A percentile compares a stretch with the other conserved stretches of the same genome.
Evolutionary conservation across 2,329 filamentous ascomycete species (phyloP).

Genomic region (Ophidiomyces ophidiicola): DNA sequence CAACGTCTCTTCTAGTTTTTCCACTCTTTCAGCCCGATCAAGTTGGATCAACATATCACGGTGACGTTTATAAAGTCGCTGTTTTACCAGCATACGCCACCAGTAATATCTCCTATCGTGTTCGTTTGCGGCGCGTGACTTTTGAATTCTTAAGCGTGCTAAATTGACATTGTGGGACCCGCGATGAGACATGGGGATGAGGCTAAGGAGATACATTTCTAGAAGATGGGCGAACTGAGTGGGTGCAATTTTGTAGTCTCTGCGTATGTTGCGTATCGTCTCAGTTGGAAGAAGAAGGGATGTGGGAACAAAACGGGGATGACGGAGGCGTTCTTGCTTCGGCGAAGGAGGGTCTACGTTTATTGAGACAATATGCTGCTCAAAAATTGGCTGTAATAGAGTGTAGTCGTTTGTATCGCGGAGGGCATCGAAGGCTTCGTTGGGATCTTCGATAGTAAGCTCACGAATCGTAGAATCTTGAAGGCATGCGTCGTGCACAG

Average conservation of each 20-base stretch:
- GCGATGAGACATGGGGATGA: constrained; percentile 41
- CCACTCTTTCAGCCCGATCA: constrained; percentile 43
- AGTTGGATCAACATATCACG: constrained; percentile 48
- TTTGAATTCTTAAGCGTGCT: constrained; percentile 39
- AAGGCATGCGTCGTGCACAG: constrained; percentile 60
- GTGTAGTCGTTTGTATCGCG: constrained; percentile 51
- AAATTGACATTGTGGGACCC: constrained; percentile 38
- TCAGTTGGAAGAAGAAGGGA: constrained; percentile 43
- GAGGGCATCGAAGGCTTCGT: constrained; percentile 53
- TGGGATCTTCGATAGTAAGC: constrained; percentile 89
- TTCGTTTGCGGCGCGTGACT: constrained; percentile 37
- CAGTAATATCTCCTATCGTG: constrained; percentile 52
- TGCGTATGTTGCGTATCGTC: constrained; percentile 39
- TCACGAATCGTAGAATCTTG: constrained; percentile 59
- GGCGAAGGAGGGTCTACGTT: constrained; percentile 32
- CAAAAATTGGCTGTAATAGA: constrained; percentile 41
- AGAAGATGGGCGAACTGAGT: constrained; percentile 51
- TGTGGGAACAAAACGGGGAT: constrained; percentile 36
- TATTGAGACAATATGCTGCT: constrained; percentile 38
- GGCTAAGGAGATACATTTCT: constrained; percentile 50
- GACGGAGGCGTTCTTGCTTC: constrained; percentile 22
- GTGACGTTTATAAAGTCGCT: constrained; percentile 50
- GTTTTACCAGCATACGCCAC: constrained; percentile 53
- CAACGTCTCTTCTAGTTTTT: constrained; percentile 49
- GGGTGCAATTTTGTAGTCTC: constrained; percentile 45